Conservation (phyloP, 169 alveolate genomes). For the Eimeria falciformis region DNA sequence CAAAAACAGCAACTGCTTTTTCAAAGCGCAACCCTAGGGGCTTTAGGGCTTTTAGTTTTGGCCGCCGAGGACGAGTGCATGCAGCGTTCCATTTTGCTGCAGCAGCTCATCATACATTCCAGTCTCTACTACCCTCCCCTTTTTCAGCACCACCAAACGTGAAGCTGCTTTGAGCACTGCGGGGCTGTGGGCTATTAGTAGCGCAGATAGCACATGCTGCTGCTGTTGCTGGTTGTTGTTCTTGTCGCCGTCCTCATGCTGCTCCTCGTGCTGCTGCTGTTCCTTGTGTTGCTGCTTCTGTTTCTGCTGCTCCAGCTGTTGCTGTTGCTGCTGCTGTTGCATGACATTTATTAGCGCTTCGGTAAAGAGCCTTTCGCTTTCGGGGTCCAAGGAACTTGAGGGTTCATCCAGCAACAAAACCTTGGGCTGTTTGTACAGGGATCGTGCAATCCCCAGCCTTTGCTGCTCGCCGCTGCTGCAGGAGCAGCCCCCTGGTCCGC, state of each 20-base stretch:
- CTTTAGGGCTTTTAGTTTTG: constrained; percentile 20
- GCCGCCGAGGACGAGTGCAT: background rate
- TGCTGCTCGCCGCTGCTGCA: constrained; percentile 75
- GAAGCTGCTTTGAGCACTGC: constrained; percentile 36
- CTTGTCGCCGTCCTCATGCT: background rate
- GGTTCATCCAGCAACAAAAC: constrained; percentile 68
- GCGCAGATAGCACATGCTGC: constrained; percentile 16
- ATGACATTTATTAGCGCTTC: background rate
- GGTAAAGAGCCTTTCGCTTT: constrained; percentile 10
- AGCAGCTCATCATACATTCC: constrained; percentile 36
- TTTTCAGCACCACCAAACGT: constrained; percentile 11
- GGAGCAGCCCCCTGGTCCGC: constrained; percentile 4
- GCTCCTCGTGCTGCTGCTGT: constrained; percentile 10
- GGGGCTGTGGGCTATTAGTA: constrained; percentile 67
- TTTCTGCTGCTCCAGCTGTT: constrained; percentile 16
- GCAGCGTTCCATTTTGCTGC: constrained; percentile 43
- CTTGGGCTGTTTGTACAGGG: constrained; percentile 37
- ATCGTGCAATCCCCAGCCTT: constrained; percentile 63
- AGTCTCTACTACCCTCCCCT: constrained; percentile 11
- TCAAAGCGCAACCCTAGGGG: background rate
- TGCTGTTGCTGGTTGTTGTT: constrained; percentile 35
- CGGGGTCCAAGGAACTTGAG: constrained; percentile 35
- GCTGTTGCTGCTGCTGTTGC: background rate
- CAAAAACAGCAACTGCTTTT: background rate
- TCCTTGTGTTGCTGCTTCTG: background rate